Conservation (phyloP, 2,329 filamentous ascomycete genomes). For the Colletotrichum godetiae region DNA sequence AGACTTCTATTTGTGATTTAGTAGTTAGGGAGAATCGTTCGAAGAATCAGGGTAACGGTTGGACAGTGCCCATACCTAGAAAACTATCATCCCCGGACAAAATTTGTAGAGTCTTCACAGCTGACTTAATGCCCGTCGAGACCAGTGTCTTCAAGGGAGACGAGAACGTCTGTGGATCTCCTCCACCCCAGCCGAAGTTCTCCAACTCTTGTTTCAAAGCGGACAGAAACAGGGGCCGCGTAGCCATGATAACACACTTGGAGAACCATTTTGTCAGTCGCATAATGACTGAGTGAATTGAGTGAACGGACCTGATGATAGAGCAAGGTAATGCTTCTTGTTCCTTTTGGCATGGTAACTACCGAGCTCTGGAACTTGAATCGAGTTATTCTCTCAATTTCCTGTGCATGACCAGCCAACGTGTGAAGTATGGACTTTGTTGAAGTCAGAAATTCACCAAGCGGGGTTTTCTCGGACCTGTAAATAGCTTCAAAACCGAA, state of each 20-base stretch:
- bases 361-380: slow-evolving; percentile 46
- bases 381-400: slow-evolving; percentile 49
- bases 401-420: slow-evolving; percentile 49
- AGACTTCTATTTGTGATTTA: slow-evolving; percentile 43
- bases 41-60: too few relatives aligned
- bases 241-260: slow-evolving; percentile 53
- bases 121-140: slow-evolving; percentile 53
- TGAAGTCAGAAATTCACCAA: slow-evolving; percentile 46
- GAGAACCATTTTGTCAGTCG: not conserved
- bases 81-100: slow-evolving; percentile 44
- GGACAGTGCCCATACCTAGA: slow-evolving; percentile 42
- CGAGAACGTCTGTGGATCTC: slow-evolving; percentile 47
- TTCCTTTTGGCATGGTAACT: slow-evolving; percentile 48
- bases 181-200: slow-evolving; percentile 37
- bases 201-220: slow-evolving; percentile 51
- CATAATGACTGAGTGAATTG: not conserved
- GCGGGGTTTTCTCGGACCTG: slow-evolving; percentile 46
- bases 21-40: not conserved
- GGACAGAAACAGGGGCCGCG: slow-evolving; percentile 50
- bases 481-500: slow-evolving; percentile 45
- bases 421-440: slow-evolving; percentile 49
- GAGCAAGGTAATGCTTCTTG: slow-evolving; percentile 49
- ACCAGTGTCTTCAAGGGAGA: slow-evolving; percentile 47
- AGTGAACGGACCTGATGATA: slow-evolving; percentile 49
- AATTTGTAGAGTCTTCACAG: slow-evolving; percentile 52